Conservation (phyloP, 441 rosid genomes). For the Gossypium schwendimanii region DNA sequence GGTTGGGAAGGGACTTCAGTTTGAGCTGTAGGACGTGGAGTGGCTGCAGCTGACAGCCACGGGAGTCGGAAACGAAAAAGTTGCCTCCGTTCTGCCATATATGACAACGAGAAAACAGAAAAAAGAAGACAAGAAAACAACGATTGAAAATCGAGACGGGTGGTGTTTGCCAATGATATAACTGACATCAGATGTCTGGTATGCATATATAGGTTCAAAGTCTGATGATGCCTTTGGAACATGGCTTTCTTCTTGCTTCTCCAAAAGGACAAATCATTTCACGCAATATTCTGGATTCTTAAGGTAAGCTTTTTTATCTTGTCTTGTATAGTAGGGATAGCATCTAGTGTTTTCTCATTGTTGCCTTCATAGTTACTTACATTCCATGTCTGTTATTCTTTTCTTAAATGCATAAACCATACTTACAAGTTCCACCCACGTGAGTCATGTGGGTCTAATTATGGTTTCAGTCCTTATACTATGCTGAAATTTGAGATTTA, state of each 20-base stretch:
- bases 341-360: neutral
- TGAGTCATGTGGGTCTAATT: neutral
- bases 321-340: neutral
- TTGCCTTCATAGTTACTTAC: neutral
- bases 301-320: neutral
- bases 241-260: constrained; percentile 6
- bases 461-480: no score
- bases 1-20: constrained; percentile 29
- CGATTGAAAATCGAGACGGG: neutral
- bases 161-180: constrained; percentile 1
- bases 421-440: neutral
- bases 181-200: neutral
- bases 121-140: neutral
- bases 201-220: constrained; percentile 21
- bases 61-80: constrained; percentile 52
- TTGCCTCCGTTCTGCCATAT: constrained; percentile 46
- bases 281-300: neutral
- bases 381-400: neutral
- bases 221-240: constrained; percentile 34
- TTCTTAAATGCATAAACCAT: neutral
- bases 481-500: no score
- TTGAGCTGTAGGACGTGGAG: constrained; percentile 14
- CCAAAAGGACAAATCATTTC: neutral
- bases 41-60: constrained; percentile 35
- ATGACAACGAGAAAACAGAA: neutral